Evolutionary conservation across 2,329 filamentous ascomycete genomes (phyloP).

Genomic region (Calycina herbarum): DNA sequence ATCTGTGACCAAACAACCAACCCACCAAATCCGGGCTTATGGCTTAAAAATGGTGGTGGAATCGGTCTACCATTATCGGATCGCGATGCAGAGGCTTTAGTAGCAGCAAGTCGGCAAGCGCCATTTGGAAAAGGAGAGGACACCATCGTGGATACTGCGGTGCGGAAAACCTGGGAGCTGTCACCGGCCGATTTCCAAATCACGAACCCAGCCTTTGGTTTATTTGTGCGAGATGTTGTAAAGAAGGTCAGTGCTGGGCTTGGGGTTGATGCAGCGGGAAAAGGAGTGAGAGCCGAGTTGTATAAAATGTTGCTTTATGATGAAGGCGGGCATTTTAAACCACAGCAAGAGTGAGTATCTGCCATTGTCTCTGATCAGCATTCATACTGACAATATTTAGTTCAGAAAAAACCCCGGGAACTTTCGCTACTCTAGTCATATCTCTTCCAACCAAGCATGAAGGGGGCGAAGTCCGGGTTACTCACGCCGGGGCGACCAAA

Average conservation of each 20-base stretch:
- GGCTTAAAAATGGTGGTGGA: background rate
- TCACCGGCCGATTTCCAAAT: constrained; percentile 42
- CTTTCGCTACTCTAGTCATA: constrained; percentile 50
- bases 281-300: constrained; percentile 38
- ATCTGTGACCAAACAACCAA: background rate
- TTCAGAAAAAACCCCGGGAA: no score
- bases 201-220: constrained; percentile 37
- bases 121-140: constrained; percentile 22
- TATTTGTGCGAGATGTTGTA: constrained; percentile 32
- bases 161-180: constrained; percentile 47
- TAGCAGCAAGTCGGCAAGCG: background rate
- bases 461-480: constrained; percentile 48
- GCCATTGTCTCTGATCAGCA: background rate
- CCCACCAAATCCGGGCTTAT: background rate
- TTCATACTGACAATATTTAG: no score
- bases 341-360: background rate
- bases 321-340: constrained; percentile 41
- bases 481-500: constrained; percentile 40
- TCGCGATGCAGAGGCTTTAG: background rate
- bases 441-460: constrained; percentile 48
- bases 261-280: constrained; percentile 32
- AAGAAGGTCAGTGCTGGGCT: constrained; percentile 33
- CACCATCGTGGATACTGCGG: constrained; percentile 42
- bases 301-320: constrained; percentile 52
- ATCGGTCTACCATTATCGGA: background rate